Evolutionary conservation across 2,329 filamentous ascomycete genomes (phyloP).

Genomic region (Elsinoe batatas): DNA sequence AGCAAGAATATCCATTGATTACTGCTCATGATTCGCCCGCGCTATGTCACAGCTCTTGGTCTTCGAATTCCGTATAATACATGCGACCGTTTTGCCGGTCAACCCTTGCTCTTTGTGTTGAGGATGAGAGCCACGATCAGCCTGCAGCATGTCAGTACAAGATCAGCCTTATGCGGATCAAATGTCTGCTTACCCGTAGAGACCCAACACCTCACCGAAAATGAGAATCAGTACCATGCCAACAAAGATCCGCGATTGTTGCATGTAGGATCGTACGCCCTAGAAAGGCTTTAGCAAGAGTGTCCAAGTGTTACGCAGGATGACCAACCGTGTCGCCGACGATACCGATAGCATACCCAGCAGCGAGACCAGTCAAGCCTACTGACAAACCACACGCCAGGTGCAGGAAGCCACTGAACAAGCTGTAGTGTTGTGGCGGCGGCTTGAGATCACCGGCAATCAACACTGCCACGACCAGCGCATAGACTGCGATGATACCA

Average conservation of each 20-base stretch:
- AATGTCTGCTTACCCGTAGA: constrained; percentile 68
- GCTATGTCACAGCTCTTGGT: constrained; percentile 11
- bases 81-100: constrained; percentile 16
- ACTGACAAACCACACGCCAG: constrained; percentile 84
- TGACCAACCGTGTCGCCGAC: constrained; percentile 73
- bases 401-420: constrained; percentile 92
- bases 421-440: constrained; percentile 60
- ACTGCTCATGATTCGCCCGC: neutral
- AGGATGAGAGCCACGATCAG: constrained; percentile 89
- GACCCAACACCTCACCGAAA: constrained; percentile 92
- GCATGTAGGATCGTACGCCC: constrained; percentile 89
- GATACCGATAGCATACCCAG: constrained; percentile 91
- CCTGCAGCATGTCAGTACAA: constrained; percentile 35
- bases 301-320: neutral
- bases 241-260: constrained; percentile 90
- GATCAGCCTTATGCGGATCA: neutral
- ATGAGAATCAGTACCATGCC: constrained; percentile 98
- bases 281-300: constrained; percentile 19
- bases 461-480: constrained; percentile 89
- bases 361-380: constrained; percentile 82
- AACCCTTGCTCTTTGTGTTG: constrained; percentile 70
- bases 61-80: constrained; percentile 5
- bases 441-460: constrained; percentile 84
- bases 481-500: constrained; percentile 97
- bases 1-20: neutral